Base-by-base conservation (phyloP, 129 eudicot genomes). In the Calendula officinalis region DNA sequence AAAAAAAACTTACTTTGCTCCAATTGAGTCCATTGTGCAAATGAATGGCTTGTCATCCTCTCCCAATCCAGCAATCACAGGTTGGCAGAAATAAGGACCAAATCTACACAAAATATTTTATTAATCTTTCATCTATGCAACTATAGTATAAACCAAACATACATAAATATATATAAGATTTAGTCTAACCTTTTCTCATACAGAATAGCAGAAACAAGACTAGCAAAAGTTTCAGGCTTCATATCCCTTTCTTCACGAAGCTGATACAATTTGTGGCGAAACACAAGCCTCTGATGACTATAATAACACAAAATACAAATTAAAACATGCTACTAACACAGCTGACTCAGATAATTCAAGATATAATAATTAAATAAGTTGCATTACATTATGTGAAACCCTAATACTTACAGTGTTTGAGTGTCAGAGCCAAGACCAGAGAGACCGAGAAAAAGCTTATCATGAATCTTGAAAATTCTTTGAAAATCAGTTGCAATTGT, bases 151-250 rank as follows among this genome's bases (percentile, higher is more conserved):
- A 58, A 10, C 13, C 57, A 27, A 2, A 43, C 38, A 51, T 15
- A 27, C 5, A 55, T 33, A 55, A 38, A 10, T 27, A 43, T 5
- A 36, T 3, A 3, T 2, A 64, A 62, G 50, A 36, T 56, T 35
- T 16, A 54, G 40, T 58, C 86, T 8, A 40, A 91, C 97, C 97
- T 91, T 77, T 91, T 91, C 86, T 91, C 98, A 37, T 91, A 91
- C 9, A 87, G 80, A 63, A 91, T 40, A 33, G 98, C 98, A 77
- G 98, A 91, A 27, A 91, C 98, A 53, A 91, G 98, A 80, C 94
- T 91, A 40, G 98, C 96, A 64, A 91, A 91, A 44, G 98, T 91
- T 71, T 87, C 96, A 41, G 98, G 98, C 87, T 91, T 91, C 98
- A 91, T 91, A 46, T 84, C 83, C 66, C 96, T 91, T 79, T 91